Conservation (phyloP, 352 stramenopile genomes). For the Globisporangium ultimum region DNA sequence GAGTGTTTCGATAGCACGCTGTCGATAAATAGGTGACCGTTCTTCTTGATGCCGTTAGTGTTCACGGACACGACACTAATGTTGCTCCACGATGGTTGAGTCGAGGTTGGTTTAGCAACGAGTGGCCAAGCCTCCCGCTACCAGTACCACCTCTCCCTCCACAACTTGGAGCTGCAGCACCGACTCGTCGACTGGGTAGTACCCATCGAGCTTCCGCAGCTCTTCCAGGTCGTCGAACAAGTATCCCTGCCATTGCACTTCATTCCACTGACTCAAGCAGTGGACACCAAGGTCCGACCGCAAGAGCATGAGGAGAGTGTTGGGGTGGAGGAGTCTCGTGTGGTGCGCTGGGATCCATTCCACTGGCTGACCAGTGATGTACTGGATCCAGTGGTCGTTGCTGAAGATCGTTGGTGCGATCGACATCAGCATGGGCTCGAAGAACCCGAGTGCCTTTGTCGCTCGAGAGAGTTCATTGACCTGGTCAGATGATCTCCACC, state of each 20-base stretch:
- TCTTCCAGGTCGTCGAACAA: constrained; percentile 7
- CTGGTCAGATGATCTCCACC: constrained; percentile 4
- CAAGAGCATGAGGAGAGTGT: no score
- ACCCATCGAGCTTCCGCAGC: not conserved
- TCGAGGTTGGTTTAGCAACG: not conserved
- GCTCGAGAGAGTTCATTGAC: not conserved
- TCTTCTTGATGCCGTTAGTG: constrained; percentile 11
- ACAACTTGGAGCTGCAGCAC: not conserved
- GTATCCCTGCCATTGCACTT: constrained; percentile 6
- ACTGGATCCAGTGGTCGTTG: constrained; percentile 15
- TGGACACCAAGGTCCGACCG: no score
- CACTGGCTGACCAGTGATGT: constrained; percentile 8
- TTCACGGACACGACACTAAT: constrained; percentile 7
- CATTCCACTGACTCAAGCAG: no score
- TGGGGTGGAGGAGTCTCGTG: no score
- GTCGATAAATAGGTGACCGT: constrained; percentile 7
- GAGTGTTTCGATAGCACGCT: constrained; percentile 2
- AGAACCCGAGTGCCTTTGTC: constrained; percentile 6
- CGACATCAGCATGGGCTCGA: constrained; percentile 12
- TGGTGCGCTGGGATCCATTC: no score
- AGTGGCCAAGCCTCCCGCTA: not conserved
- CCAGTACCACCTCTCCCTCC: not conserved
- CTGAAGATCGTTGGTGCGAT: constrained; percentile 3
- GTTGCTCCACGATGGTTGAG: constrained; percentile 1
- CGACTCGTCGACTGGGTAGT: not conserved